Percentiles rank a stretch among this genome's conserved stretches.
These are phyloP conservation scores for Durio zibethinus DNA, from an alignment of 345 rosid genomes.

Conservation along the genomic window DNA sequence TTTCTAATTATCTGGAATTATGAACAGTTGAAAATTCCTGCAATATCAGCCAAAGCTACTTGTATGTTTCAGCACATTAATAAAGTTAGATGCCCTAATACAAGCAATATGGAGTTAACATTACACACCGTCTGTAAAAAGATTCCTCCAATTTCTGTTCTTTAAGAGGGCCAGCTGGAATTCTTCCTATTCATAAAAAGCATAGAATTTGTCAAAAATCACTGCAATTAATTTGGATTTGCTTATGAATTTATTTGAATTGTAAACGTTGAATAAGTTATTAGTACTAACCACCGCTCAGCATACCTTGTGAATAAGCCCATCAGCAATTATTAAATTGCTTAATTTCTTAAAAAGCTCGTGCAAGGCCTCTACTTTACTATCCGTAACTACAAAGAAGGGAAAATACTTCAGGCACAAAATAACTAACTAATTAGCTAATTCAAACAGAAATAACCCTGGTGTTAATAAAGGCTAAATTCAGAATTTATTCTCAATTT, in stretches of 20 bases:
- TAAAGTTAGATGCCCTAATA: neutral
- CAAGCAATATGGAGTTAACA: neutral
- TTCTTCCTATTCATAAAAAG: conserved; percentile 60
- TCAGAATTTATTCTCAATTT: neutral
- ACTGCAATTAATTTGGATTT: neutral
- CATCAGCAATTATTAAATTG: conserved; percentile 75
- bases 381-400: conserved; percentile 56
- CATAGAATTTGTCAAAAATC: neutral
- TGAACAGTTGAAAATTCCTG: neutral
- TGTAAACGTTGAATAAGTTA: neutral
- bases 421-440: neutral
- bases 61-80: neutral
- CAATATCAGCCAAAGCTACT: neutral
- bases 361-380: conserved; percentile 75
- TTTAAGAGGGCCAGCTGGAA: conserved; percentile 88
- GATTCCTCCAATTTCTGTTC: conserved; percentile 65
- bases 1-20: neutral
- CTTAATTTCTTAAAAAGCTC: conserved; percentile 85
- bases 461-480: neutral
- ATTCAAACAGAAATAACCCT: neutral
- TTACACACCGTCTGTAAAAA: conserved; percentile 75
- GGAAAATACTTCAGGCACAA: neutral
- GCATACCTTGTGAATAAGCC: conserved; percentile 84
- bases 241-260: neutral
- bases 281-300: neutral